phyloP scores from a whole-genome alignment of 495 filamentous ascomycete genomes.

The Cryomyces minteri region DNA sequence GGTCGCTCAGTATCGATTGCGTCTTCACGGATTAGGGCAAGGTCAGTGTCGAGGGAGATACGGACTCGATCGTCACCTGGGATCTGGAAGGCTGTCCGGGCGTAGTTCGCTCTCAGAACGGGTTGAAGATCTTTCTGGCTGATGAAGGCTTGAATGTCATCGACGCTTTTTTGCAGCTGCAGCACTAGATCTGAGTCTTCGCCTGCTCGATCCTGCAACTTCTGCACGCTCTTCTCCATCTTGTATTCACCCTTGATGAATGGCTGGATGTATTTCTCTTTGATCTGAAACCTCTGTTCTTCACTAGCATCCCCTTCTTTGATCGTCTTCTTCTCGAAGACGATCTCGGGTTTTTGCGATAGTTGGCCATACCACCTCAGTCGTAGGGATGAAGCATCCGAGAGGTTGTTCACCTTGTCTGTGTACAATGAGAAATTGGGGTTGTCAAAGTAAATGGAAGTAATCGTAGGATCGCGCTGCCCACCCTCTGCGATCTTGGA shows the following conservation, averaged over 20 bases:
- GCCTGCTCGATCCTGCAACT: slow-evolving; percentile 52
- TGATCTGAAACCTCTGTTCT: slow-evolving; percentile 66
- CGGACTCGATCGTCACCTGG: slow-evolving; percentile 80
- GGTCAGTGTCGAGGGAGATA: slow-evolving; percentile 80
- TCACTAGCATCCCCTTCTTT: slow-evolving; percentile 52
- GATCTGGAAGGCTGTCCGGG: slow-evolving; percentile 89
- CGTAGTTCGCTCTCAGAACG: slow-evolving; percentile 80
- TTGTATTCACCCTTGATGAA: slow-evolving; percentile 78
- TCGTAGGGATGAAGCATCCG: slow-evolving; percentile 64
- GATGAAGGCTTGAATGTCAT: slow-evolving; percentile 66
- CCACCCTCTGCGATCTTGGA: slow-evolving; percentile 59
- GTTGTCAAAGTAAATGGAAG: slow-evolving; percentile 90
- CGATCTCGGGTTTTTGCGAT: slow-evolving; percentile 53
- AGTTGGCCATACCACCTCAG: slow-evolving; percentile 87
- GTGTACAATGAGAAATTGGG: slow-evolving; percentile 68
- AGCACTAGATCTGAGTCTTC: slow-evolving; percentile 40
- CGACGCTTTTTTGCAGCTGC: slow-evolving; percentile 51
- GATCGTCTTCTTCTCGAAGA: slow-evolving; percentile 77
- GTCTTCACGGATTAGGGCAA: slow-evolving; percentile 88
- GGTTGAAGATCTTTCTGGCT: slow-evolving; percentile 62
- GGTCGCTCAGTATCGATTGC: slow-evolving; percentile 64
- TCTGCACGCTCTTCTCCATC: slow-evolving; percentile 76
- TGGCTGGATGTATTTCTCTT: slow-evolving; percentile 81
- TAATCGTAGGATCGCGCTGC: slow-evolving; percentile 75
- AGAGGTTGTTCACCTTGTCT: slow-evolving; percentile 59